Base-by-base conservation (phyloP, 2,329 filamentous ascomycete genomes). In the Aschersonia sp. region DNA sequence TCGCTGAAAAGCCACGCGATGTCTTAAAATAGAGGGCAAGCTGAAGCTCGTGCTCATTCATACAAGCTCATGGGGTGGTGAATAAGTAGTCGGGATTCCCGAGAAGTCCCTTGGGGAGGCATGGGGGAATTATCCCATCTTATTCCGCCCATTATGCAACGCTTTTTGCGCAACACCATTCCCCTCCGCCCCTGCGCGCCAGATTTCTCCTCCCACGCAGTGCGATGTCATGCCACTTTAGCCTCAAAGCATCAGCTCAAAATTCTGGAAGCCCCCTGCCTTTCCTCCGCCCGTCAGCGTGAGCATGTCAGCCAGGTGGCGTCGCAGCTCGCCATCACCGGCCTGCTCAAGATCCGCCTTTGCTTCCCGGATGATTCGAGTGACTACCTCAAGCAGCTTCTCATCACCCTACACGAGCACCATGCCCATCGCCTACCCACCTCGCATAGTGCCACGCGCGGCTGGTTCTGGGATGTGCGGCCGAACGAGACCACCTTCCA, bases 381-480 rank as follows among this genome's bases (percentile, higher is more conserved):
- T 10, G 32, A 38, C 32, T 38, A 38, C 32, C 32, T 38, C 32
- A 38, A 38, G 32, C 32, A 38, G 32, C 32, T 38, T 38, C 32
- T 69, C 9, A 28, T 51, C 3, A 60, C 55, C 20, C 61, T 70
- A 1, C 56, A 69, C 48, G 43, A 52, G 4, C 9, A 59, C 7
- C 58, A 64, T 29, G 56, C 56, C 0, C 67, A 70, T 45, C 54
- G 53, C 2, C 57, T 69, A 0, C 67, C 67, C 3, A 67, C 68
- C 20, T 51, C 60, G 0, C 67, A 70, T 50, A 69, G 65, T 49
- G 65, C 66, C 1, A 59, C 55, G 0, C 59, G 61, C 4, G 67
- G 67, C 3, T 70, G 66, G 67, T 70, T 70, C 51, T 70, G 67
- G 67, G 67, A 70, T 43, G 58, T 69, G 3, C 61, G 61, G 1